Percentiles rank a stretch among this genome's conserved stretches.
These are phyloP conservation scores for Fraxinus anomala DNA, from an alignment of 257 asterid genomes.

Conservation along the genomic window DNA sequence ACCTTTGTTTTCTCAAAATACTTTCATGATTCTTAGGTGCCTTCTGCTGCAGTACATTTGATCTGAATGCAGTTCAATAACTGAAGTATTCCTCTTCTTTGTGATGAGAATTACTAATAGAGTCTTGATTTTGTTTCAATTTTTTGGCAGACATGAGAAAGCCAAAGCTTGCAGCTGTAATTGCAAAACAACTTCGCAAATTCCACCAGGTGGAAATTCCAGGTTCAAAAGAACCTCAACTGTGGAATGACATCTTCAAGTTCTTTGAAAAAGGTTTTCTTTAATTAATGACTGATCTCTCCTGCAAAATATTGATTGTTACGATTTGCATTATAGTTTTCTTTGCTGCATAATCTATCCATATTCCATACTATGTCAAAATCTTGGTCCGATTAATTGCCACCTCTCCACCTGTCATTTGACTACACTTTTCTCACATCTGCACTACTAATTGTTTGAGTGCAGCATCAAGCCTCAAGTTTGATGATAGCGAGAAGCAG, in stretches of 20 bases:
- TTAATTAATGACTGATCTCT: conserved; percentile 23
- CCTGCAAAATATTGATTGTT: background rate
- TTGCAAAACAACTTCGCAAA: conserved; percentile 76
- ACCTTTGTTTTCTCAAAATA: background rate
- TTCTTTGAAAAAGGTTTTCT: conserved; percentile 61
- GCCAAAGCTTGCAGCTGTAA: conserved; percentile 73
- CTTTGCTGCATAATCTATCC: too few relatives aligned
- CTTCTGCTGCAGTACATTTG: background rate
- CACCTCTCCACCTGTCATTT: conserved; percentile 15
- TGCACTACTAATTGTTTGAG: conserved; percentile 27
- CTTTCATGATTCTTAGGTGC: background rate
- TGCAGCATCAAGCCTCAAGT: conserved; percentile 76
- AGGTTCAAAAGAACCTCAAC: conserved; percentile 83
- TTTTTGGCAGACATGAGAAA: conserved; percentile 68
- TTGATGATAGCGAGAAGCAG: conserved; percentile 69
- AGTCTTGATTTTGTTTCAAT: conserved; percentile 22
- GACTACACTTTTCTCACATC: conserved; percentile 27
- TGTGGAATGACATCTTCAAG: conserved; percentile 81
- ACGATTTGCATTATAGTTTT: conserved; percentile 16
- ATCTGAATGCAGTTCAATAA: background rate
- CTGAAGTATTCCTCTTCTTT: background rate
- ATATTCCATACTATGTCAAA: background rate
- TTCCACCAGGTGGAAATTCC: conserved; percentile 91
- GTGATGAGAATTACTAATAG: conserved; percentile 18
- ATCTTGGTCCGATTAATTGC: conserved; percentile 3